A percentile compares a stretch with the other conserved stretches of the same genome.
phyloP scores from a whole-genome alignment of 805 yeast genomes.

The Candida odintsovae region DNA sequence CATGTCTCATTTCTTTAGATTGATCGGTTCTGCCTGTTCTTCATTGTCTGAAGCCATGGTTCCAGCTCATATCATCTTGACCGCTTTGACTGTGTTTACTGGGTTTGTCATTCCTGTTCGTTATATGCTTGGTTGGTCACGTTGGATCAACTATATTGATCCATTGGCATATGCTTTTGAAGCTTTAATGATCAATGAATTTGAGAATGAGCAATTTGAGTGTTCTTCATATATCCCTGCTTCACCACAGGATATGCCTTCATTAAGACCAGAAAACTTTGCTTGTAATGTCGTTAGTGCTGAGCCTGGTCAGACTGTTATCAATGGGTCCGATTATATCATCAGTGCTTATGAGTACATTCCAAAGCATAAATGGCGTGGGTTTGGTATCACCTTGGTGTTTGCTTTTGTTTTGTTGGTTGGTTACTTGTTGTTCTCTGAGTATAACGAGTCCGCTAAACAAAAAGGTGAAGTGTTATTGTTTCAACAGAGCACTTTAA shows the following conservation, averaged over 20 bases:
- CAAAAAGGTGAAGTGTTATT: slow-evolving; percentile 69
- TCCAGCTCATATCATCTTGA: slow-evolving; percentile 46
- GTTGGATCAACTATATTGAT: slow-evolving; percentile 58
- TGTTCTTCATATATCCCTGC: slow-evolving; percentile 47
- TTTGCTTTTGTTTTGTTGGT: slow-evolving; percentile 49
- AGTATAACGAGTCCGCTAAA: slow-evolving; percentile 53
- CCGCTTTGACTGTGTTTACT: slow-evolving; percentile 43
- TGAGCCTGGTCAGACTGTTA: slow-evolving; percentile 40
- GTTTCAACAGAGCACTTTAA: slow-evolving; percentile 46
- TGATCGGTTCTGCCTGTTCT: slow-evolving; percentile 43
- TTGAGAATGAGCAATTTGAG: slow-evolving; percentile 37
- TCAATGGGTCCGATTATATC: slow-evolving; percentile 49
- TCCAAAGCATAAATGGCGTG: slow-evolving; percentile 53
- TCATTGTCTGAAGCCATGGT: slow-evolving; percentile 51
- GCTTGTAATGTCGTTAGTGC: slow-evolving; percentile 58
- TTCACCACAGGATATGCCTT: slow-evolving; percentile 14
- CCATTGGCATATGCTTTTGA: slow-evolving; percentile 57
- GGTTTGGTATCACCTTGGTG: slow-evolving; percentile 55
- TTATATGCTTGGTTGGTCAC: slow-evolving; percentile 56
- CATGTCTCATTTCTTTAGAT: slow-evolving; percentile 55
- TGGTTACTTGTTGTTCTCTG: slow-evolving; percentile 49
- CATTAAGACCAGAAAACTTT: slow-evolving; percentile 24
- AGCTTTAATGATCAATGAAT: slow-evolving; percentile 53
- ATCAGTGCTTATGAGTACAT: slow-evolving; percentile 38
- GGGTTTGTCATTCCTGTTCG: slow-evolving; percentile 57